Evolutionary conservation across 306 rosid species (phyloP).

Genomic region (Cotoneaster glaucophyllus): DNA sequence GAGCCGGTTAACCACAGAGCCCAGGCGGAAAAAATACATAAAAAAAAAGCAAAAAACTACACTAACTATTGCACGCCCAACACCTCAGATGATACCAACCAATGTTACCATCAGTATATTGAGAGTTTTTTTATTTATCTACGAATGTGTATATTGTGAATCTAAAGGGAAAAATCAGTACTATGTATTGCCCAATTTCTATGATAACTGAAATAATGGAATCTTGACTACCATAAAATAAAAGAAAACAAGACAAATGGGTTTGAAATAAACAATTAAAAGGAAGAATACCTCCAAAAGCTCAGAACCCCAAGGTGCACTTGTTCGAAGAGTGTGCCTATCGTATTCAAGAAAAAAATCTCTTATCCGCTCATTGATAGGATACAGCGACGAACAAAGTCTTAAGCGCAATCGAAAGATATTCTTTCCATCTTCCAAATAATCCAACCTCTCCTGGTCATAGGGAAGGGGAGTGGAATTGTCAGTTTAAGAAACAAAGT

Average conservation of each 20-base stretch:
- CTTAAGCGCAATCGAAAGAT: slow-evolving; percentile 85
- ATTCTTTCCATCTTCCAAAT: slow-evolving; percentile 94
- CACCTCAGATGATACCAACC: background rate
- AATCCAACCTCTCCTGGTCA: slow-evolving; percentile 90
- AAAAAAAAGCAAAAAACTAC: background rate
- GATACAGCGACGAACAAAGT: slow-evolving; percentile 88
- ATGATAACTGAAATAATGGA: background rate
- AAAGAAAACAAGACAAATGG: background rate
- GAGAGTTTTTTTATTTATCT: background rate
- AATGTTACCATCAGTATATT: background rate
- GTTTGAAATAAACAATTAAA: slow-evolving; percentile 6
- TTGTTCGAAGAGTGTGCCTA: slow-evolving; percentile 96
- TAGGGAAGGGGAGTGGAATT: background rate
- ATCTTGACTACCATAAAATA: background rate
- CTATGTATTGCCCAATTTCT: background rate
- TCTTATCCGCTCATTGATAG: slow-evolving; percentile 85
- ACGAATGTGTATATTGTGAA: background rate
- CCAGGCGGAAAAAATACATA: background rate
- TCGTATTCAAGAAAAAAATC: slow-evolving; percentile 97
- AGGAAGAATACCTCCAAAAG: slow-evolving; percentile 74
- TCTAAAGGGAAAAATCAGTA: background rate
- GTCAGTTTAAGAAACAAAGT: background rate
- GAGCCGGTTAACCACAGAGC: background rate
- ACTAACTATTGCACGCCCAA: background rate
- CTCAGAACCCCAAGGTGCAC: slow-evolving; percentile 99